Base-by-base conservation (phyloP, 2,329 filamentous ascomycete species). In the Ophiocordyceps australis region DNA sequence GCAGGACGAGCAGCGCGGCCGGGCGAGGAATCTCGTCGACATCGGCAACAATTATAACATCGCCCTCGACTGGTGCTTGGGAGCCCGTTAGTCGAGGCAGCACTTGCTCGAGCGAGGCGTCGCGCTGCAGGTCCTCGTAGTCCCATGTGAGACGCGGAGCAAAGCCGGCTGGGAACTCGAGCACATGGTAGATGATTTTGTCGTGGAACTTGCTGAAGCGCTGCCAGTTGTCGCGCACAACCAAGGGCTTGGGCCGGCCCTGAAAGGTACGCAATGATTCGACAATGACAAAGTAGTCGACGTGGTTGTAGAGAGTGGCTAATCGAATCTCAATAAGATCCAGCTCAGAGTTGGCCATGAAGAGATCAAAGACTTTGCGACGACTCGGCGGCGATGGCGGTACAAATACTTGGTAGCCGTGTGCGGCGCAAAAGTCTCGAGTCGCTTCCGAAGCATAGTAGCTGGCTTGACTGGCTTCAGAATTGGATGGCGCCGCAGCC, bases 271-370 rank as follows among this genome's bases (percentile, higher is more conserved):
- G 56, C 12, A 49, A 42, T 1, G 62, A 59, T 47, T 76, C 71
- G 27, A 74, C 57, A 20, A 76, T 57, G 38, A 76, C 53, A 37
- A 73, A 76, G 46, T 72, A 73, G 47, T 76, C 70, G 31, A 75
- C 66, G 22, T 61, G 47, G 20, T 60, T 44, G 30, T 62, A 61
- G 12, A 72, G 56, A 4, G 63, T 64, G 38, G 66, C 57, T 5
- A 76, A 51, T 10, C 68, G 64, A 24, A 77, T 64, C 42, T 76
- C 70, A 23, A 76, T 54, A 57, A 66, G 71, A 46, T 75, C 70
- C 9, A 75, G 53, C 46, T 75, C 71, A 3, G 55, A 62, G 35
- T 69, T 72, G 36, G 74, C 47, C 54, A 74, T 61, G 37, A 72
- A 54, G 2, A 76, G 51, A 39, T 76, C 71, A 31, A 46, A 49